Conservation (phyloP, 176 grass and related monocot species). For the Avena atlantica region DNA sequence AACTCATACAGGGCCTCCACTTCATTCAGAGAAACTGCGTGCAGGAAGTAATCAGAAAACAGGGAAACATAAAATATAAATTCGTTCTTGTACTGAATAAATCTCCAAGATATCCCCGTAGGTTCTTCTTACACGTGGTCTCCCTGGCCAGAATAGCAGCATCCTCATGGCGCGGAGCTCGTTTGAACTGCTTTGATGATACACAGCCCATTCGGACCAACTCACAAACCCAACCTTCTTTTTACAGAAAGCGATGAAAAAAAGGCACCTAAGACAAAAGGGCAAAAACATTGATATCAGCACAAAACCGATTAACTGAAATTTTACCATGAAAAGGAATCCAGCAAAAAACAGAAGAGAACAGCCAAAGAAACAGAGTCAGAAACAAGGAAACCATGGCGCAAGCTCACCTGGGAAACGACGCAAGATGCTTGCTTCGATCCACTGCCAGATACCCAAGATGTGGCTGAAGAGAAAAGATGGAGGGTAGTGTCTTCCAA, state of each 20-base stretch:
- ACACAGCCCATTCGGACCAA: slow-evolving; percentile 61
- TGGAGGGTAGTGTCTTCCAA: not conserved
- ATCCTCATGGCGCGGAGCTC: slow-evolving; percentile 53
- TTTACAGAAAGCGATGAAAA: not conserved
- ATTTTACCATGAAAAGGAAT: not conserved
- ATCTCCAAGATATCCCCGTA: not conserved
- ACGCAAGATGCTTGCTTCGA: not conserved
- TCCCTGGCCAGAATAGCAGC: slow-evolving; percentile 58
- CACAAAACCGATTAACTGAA: not conserved
- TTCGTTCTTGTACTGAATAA: slow-evolving; percentile 4
- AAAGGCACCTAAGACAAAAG: slow-evolving; percentile 16
- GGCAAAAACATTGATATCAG: slow-evolving; percentile 3
- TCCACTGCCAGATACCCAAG: not conserved
- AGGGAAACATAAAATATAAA: not conserved
- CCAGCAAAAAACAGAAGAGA: not conserved
- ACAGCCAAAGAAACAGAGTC: not conserved
- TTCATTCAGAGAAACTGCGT: slow-evolving; percentile 73
- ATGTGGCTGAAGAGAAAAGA: not conserved
- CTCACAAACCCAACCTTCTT: not conserved
- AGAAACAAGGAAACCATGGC: not conserved
- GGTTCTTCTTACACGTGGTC: slow-evolving; percentile 66
- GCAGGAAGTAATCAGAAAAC: not conserved
- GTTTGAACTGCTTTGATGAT: slow-evolving; percentile 53
- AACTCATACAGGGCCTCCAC: slow-evolving; percentile 85
- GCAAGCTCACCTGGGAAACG: slow-evolving; percentile 21